A percentile compares a stretch with the other conserved stretches of the same genome.
phyloP scores from a whole-genome alignment of 2,329 filamentous ascomycete genomes.

The Zymoseptoria passerinii region DNA sequence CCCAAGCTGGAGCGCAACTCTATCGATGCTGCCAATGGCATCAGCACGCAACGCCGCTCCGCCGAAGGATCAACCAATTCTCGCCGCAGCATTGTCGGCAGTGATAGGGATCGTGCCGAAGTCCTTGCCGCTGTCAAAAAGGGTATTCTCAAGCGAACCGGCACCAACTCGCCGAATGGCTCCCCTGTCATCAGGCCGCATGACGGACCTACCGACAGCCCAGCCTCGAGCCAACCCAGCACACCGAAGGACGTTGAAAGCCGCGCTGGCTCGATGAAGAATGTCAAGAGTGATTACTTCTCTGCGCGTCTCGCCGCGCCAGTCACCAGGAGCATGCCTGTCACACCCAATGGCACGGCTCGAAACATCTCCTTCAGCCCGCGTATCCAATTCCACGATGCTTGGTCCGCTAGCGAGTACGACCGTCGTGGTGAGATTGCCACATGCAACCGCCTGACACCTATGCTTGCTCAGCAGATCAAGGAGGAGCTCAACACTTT shows the following conservation, averaged over 20 bases:
- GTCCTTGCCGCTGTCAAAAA: constrained; percentile 88
- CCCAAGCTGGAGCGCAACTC: constrained; percentile 79
- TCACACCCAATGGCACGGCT: constrained; percentile 61
- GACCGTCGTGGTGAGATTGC: constrained; percentile 93
- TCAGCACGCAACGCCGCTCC: constrained; percentile 27
- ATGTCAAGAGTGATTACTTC: constrained; percentile 86
- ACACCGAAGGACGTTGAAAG: constrained; percentile 74
- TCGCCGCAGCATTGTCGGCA: constrained; percentile 83
- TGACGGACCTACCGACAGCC: constrained; percentile 63
- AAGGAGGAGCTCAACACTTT: constrained; percentile 99
- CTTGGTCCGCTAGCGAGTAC: constrained; percentile 91
- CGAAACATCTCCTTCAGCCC: constrained; percentile 72
- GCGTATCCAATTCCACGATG: constrained; percentile 89
- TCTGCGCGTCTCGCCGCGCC: constrained; percentile 59
- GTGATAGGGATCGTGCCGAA: constrained; percentile 83
- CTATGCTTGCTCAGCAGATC: constrained; percentile 96
- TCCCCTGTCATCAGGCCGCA: constrained; percentile 58
- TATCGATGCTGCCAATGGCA: constrained; percentile 51
- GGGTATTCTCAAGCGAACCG: constrained; percentile 82
- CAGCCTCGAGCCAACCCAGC: constrained; percentile 75
- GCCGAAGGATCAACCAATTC: constrained; percentile 54
- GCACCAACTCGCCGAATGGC: constrained; percentile 54
- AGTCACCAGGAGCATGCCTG: constrained; percentile 72
- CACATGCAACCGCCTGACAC: constrained; percentile 94
- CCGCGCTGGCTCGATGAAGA: constrained; percentile 31